Evolutionary conservation across 1,139 yeast species (phyloP).

Genomic region (Magnusiomyces tetraspermus): DNA sequence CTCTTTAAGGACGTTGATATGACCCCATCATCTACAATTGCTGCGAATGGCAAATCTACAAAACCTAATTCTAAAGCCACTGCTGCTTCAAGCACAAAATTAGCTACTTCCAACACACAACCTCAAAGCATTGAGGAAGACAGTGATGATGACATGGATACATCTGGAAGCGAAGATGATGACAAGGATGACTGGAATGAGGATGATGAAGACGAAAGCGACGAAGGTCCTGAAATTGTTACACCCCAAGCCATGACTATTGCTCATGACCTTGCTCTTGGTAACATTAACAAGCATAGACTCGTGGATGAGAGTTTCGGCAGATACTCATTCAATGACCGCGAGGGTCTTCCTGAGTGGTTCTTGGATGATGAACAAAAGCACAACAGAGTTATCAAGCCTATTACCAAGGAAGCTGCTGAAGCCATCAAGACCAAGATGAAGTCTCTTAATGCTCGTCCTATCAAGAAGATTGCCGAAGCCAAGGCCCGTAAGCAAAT

Average conservation of each 20-base stretch:
- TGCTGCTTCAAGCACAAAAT: constrained; percentile 2
- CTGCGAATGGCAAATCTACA: constrained; percentile 13
- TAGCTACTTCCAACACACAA: constrained; percentile 10
- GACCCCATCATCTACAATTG: constrained; percentile 36
- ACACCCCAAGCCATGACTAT: constrained; percentile 97
- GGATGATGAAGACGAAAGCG: constrained; percentile 32
- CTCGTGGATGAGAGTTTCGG: constrained; percentile 85
- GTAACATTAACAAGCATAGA: constrained; percentile 75
- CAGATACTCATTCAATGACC: constrained; percentile 83
- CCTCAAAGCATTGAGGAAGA: constrained; percentile 23
- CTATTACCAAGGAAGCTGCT: constrained; percentile 95
- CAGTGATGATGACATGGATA: constrained; percentile 26
- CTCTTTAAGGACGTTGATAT: constrained; percentile 50
- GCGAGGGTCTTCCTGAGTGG: constrained; percentile 91
- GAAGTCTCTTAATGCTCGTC: constrained; percentile 89
- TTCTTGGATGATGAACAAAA: constrained; percentile 82
- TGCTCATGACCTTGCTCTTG: constrained; percentile 91
- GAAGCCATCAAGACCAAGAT: constrained; percentile 82
- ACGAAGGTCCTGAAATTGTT: constrained; percentile 59
- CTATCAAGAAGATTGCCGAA: constrained; percentile 94
- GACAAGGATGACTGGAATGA: constrained; percentile 27
- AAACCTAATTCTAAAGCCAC: constrained; percentile 2
- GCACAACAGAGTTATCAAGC: constrained; percentile 79
- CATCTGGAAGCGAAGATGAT: constrained; percentile 31
- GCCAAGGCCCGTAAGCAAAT: constrained; percentile 95